phyloP scores from a whole-genome alignment of 495 filamentous ascomycete species.

The Hypomontagnella submonticulosa region DNA sequence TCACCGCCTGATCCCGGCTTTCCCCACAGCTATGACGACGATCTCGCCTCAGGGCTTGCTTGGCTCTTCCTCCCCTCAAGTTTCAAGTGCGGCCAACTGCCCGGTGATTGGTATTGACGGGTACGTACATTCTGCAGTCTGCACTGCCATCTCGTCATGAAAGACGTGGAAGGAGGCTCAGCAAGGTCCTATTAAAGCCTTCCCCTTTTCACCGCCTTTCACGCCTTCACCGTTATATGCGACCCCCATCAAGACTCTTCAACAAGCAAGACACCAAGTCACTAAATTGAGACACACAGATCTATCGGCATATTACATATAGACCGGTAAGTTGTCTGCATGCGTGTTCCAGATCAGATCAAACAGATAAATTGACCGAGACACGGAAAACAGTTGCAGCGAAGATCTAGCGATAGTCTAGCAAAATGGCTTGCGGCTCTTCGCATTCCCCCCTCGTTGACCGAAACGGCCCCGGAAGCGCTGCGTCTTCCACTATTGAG shows the following conservation, averaged over 20 bases:
- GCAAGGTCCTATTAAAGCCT: background rate
- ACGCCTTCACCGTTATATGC: no score
- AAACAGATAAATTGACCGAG: no score
- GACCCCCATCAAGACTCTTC: background rate
- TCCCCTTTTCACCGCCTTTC: background rate
- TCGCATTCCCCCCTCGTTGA: conserved; percentile 38
- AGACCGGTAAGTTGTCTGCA: no score
- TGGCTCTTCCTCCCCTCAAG: conserved; percentile 3
- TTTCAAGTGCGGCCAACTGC: conserved; percentile 25
- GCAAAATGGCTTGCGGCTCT: conserved; percentile 45
- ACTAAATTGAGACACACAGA: conserved; percentile 7
- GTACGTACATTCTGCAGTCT: conserved; percentile 13
- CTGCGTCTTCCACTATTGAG: conserved; percentile 53
- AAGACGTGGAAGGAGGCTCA: background rate
- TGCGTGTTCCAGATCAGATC: no score
- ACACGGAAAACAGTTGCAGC: no score
- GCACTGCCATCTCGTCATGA: conserved; percentile 19
- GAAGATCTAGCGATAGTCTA: background rate
- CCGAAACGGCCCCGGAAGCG: conserved; percentile 53
- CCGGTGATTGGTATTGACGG: conserved; percentile 3
- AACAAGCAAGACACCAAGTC: background rate
- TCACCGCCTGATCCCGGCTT: background rate
- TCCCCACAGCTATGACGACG: conserved; percentile 38
- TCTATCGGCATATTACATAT: no score
- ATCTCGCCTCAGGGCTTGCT: conserved; percentile 12